These are phyloP conservation scores for Phytophthora crassamura DNA, from an alignment of 352 stramenopile genomes.

Conservation along the genomic window DNA sequence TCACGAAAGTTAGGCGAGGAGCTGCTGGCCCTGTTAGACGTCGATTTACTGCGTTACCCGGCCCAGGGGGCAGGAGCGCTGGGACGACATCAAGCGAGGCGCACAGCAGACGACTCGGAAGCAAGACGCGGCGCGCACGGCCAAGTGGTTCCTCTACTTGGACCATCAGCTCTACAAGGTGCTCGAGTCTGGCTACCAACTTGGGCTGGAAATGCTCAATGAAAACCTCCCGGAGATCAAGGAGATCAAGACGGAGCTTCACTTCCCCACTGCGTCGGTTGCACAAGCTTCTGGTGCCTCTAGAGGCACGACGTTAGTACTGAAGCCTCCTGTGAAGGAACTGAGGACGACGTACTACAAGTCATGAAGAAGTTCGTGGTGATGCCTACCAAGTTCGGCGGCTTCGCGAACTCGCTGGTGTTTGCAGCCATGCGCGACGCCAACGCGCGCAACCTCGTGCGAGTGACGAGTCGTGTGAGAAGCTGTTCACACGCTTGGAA, in stretches of 20 bases:
- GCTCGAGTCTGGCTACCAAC: too few species aligned
- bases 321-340: slow-evolving; percentile 94
- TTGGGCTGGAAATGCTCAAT: too few species aligned
- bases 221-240: too few species aligned
- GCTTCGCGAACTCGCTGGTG: slow-evolving; percentile 88
- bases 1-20: slow-evolving; percentile 87
- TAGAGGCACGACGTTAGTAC: slow-evolving; percentile 57
- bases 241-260: too few species aligned
- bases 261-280: too few species aligned
- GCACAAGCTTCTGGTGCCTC: too few species aligned
- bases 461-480: slow-evolving; percentile 92
- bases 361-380: slow-evolving; percentile 95
- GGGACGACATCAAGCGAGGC: slow-evolving; percentile 82
- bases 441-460: slow-evolving; percentile 87
- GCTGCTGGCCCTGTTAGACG: slow-evolving; percentile 85
- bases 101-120: slow-evolving; percentile 77
- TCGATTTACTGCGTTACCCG: slow-evolving; percentile 89
- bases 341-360: slow-evolving; percentile 95
- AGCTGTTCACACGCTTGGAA: slow-evolving; percentile 89
- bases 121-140: too few species aligned
- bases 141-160: too few species aligned
- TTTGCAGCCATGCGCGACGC: slow-evolving; percentile 90
- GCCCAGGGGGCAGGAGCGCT: slow-evolving; percentile 90
- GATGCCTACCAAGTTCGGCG: slow-evolving; percentile 88
- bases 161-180: too few species aligned